Percentiles rank a stretch among this genome's conserved stretches.
phyloP scores from a whole-genome alignment of 208 protist genomes.

The Strigomonas oncopelti region DNA sequence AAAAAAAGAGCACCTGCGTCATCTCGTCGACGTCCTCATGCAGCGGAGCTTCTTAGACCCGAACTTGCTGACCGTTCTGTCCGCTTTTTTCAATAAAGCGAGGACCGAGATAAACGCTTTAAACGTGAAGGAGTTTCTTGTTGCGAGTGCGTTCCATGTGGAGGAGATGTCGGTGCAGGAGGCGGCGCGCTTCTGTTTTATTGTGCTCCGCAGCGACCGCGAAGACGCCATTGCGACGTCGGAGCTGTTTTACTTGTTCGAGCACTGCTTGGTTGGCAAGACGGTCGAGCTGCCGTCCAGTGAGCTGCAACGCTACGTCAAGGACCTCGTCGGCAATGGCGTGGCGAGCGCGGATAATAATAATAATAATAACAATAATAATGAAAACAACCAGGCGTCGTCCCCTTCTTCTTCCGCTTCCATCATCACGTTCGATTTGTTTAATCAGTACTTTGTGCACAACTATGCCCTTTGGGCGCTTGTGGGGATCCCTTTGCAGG shows the following conservation, averaged over 20 bases:
- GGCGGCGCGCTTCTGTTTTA: slow-evolving; percentile 80
- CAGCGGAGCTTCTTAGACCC: slow-evolving; percentile 41
- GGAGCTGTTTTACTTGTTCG: slow-evolving; percentile 73
- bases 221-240: slow-evolving; percentile 63
- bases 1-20: slow-evolving; percentile 69
- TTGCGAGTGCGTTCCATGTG: slow-evolving; percentile 67
- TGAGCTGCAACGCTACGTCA: slow-evolving; percentile 61
- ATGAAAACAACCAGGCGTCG: neutral
- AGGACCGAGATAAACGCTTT: slow-evolving; percentile 29
- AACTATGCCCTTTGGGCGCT: slow-evolving; percentile 80
- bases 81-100: slow-evolving; percentile 38
- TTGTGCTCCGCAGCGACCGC: slow-evolving; percentile 75
- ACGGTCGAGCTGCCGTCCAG: slow-evolving; percentile 72
- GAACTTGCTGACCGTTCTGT: slow-evolving; percentile 44
- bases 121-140: slow-evolving; percentile 66
- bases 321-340: slow-evolving; percentile 59
- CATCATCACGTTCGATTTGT: slow-evolving; percentile 66
- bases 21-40: slow-evolving; percentile 81
- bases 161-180: slow-evolving; percentile 42
- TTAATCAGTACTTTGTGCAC: slow-evolving; percentile 53
- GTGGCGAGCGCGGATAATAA: neutral
- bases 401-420: neutral
- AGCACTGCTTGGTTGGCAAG: slow-evolving; percentile 59
- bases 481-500: slow-evolving; percentile 64
- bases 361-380: neutral